A percentile compares a stretch with the other conserved stretches of the same genome.
Conservation (phyloP, 441 rosid genomes). For the Pelargonium cotyledonis region DNA sequence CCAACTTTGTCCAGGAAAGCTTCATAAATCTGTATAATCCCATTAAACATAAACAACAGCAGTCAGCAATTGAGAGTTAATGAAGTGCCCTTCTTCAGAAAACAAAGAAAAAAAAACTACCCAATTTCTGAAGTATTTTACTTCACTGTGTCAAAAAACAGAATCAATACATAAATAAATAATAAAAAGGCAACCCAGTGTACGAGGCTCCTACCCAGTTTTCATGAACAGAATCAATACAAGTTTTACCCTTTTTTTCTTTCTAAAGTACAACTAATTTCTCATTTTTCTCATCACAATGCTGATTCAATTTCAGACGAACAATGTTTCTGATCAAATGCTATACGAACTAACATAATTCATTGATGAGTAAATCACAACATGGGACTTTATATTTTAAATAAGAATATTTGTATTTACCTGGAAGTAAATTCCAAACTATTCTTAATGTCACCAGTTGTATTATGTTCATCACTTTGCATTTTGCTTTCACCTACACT, state of each 20-base stretch:
- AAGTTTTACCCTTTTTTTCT: not conserved
- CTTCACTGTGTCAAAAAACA: too few relatives aligned
- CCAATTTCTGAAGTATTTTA: too few relatives aligned
- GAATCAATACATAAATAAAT: too few relatives aligned
- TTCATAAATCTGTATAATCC: slow-evolving; percentile 34
- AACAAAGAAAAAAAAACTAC: too few relatives aligned
- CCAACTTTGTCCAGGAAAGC: slow-evolving; percentile 24
- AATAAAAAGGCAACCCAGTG: too few relatives aligned
- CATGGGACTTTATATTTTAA: not conserved
- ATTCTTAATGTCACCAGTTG: slow-evolving; percentile 4
- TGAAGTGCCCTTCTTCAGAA: too few relatives aligned
- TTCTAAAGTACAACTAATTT: not conserved
- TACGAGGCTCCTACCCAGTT: too few relatives aligned
- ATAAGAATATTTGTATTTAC: slow-evolving; percentile 23
- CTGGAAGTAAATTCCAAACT: slow-evolving; percentile 34
- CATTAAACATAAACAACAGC: slow-evolving; percentile 10
- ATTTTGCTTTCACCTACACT: slow-evolving; percentile 15
- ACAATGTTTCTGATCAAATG: too few relatives aligned
- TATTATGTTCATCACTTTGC: slow-evolving; percentile 9
- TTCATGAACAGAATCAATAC: too few relatives aligned
- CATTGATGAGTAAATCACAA: not conserved
- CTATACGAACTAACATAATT: not conserved
- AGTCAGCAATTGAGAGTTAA: not conserved
- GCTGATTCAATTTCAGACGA: not conserved
- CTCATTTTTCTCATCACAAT: not conserved